Evolutionary conservation across 2,329 filamentous ascomycete genomes (phyloP).

Genomic region (Diplocarpon rosae): DNA sequence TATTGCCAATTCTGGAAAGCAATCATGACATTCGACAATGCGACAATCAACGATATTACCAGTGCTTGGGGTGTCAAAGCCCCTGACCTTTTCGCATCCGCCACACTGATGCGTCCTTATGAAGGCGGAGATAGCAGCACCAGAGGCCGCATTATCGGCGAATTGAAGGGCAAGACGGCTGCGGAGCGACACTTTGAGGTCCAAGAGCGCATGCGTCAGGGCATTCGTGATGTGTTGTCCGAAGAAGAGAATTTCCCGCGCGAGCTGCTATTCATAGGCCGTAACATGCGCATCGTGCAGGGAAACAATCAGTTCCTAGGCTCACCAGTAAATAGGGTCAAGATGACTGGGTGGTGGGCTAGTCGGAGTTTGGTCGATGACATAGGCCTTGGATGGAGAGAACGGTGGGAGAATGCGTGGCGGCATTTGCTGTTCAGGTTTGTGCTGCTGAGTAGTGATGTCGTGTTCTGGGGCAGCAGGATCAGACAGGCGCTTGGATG

Average conservation of each 20-base stretch:
- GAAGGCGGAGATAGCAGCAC: constrained; percentile 68
- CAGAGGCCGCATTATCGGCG: constrained; percentile 47
- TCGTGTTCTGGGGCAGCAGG: constrained; percentile 75
- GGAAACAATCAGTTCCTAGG: constrained; percentile 65
- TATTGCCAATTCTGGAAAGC: constrained; percentile 91
- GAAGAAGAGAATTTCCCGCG: constrained; percentile 61
- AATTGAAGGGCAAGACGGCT: constrained; percentile 41
- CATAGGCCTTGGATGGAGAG: constrained; percentile 46
- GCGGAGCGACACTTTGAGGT: constrained; percentile 62
- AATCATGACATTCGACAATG: constrained; percentile 86
- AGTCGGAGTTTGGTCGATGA: constrained; percentile 72
- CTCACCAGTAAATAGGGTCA: constrained; percentile 72
- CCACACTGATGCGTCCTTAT: constrained; percentile 84
- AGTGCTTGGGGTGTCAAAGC: constrained; percentile 78
- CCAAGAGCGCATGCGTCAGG: constrained; percentile 55
- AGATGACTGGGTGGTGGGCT: constrained; percentile 89
- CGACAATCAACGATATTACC: constrained; percentile 62
- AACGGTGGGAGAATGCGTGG: constrained; percentile 59
- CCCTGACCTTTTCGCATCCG: constrained; percentile 81
- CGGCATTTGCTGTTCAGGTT: constrained; percentile 72
- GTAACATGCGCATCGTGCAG: constrained; percentile 63
- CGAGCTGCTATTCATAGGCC: constrained; percentile 62
- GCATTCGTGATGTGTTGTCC: constrained; percentile 52
- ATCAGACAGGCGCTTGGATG: constrained; percentile 64
- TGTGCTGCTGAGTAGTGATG: constrained; percentile 65